A percentile compares a stretch with the other conserved stretches of the same genome.
Conservation (phyloP, 2,329 filamentous ascomycete genomes). For the Sporothrix euskadiensis region DNA sequence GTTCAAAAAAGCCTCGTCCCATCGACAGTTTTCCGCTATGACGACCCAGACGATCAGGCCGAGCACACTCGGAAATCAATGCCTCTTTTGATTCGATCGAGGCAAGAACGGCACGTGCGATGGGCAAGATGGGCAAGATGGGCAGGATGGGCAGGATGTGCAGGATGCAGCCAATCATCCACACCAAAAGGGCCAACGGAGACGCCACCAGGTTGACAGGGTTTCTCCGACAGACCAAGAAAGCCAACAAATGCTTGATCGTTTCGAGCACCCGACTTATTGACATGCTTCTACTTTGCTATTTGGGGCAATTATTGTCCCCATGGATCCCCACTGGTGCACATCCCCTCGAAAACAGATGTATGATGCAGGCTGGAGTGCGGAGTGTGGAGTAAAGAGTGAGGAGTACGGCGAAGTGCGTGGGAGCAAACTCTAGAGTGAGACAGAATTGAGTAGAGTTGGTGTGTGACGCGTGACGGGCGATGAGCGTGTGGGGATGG, state of each 20-base stretch:
- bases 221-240: background rate
- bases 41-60: background rate
- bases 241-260: background rate
- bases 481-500: background rate
- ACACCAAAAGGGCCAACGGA: background rate
- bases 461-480: background rate
- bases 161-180: background rate
- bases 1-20: background rate
- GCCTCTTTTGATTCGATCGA: background rate
- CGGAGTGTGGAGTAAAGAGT: constrained; percentile 1
- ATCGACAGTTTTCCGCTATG: background rate
- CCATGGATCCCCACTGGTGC: background rate
- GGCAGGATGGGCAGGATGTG: no score
- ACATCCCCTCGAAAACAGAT: background rate
- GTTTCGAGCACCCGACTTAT: background rate
- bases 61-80: background rate
- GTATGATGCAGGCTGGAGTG: background rate
- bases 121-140: background rate
- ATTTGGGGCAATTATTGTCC: background rate
- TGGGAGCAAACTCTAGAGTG: background rate
- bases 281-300: background rate
- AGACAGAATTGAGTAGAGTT: background rate
- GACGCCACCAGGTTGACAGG: background rate
- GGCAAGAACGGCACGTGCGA: background rate
- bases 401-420: background rate